Conservation (phyloP, 208 protist genomes). For the Leishmania martiniquensis region DNA sequence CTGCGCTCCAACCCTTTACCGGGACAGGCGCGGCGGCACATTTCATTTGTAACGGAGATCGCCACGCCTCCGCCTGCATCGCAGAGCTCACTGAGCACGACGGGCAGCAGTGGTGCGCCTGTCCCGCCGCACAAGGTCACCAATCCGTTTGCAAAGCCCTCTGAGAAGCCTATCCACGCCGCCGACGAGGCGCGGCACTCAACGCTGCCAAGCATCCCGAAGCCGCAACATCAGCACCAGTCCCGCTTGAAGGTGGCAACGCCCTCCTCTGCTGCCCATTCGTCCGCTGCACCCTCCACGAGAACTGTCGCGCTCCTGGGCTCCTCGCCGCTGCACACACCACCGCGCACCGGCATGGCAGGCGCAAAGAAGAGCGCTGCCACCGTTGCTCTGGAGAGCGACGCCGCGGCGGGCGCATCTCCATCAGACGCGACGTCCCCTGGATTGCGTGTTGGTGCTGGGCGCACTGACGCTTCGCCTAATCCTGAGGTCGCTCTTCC, state of each 20-base stretch:
- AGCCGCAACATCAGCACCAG: conserved; percentile 4
- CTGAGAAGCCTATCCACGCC: not conserved
- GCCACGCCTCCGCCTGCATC: not conserved
- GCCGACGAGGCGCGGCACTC: not conserved
- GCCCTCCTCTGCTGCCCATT: not conserved
- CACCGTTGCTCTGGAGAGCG: not conserved
- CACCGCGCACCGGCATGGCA: conserved; percentile 16
- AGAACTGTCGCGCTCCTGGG: conserved; percentile 13
- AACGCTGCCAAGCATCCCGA: not conserved
- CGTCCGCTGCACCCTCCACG: not conserved
- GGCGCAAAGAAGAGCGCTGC: not conserved
- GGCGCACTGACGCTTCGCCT: not conserved
- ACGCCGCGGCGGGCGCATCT: conserved; percentile 8
- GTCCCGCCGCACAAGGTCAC: conserved; percentile 18
- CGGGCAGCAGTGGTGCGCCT: not conserved
- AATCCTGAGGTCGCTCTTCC: not conserved
- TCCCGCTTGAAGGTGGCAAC: not conserved
- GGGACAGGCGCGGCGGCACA: conserved; percentile 23
- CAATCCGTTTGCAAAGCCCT: conserved; percentile 50
- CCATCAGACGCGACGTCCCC: conserved; percentile 2
- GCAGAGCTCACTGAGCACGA: not conserved
- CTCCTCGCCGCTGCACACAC: conserved; percentile 21
- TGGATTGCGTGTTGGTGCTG: conserved; percentile 18
- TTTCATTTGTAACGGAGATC: conserved; percentile 25
- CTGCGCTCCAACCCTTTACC: conserved; percentile 1